phyloP scores from a whole-genome alignment of 2,329 filamentous ascomycete species.

The Allantophomopsis cytisporea region DNA sequence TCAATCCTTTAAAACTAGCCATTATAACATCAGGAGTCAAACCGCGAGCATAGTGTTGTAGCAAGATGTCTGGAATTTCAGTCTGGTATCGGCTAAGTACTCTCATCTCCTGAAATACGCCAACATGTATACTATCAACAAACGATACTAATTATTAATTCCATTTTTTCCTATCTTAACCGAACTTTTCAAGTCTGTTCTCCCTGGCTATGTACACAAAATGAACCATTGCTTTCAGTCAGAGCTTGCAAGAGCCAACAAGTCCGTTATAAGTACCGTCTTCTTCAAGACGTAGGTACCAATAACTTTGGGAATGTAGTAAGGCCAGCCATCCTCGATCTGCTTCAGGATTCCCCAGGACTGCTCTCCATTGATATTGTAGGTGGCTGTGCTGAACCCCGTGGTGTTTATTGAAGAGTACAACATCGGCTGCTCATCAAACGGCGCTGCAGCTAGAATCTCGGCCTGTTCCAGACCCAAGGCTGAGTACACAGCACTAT shows the following conservation, averaged over 20 bases:
- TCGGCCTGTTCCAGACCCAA: not conserved
- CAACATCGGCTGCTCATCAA: not conserved
- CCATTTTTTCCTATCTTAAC: no score
- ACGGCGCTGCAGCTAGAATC: not conserved
- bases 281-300: conserved; percentile 1
- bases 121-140: no score
- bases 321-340: conserved; percentile 1
- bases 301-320: conserved; percentile 1
- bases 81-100: no score
- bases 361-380: conserved; percentile 1
- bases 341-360: conserved; percentile 1
- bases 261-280: not conserved
- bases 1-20: no score
- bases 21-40: no score
- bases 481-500: not conserved
- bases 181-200: no score
- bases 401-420: conserved; percentile 1
- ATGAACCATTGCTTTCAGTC: no score
- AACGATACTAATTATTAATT: no score
- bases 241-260: not conserved
- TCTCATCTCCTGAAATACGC: no score
- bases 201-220: no score
- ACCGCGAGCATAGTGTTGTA: no score
- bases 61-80: no score
- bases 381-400: not conserved